phyloP scores from a whole-genome alignment of 192 early-diverging fungal genomes.

The Globomyces pollinis-pini region DNA sequence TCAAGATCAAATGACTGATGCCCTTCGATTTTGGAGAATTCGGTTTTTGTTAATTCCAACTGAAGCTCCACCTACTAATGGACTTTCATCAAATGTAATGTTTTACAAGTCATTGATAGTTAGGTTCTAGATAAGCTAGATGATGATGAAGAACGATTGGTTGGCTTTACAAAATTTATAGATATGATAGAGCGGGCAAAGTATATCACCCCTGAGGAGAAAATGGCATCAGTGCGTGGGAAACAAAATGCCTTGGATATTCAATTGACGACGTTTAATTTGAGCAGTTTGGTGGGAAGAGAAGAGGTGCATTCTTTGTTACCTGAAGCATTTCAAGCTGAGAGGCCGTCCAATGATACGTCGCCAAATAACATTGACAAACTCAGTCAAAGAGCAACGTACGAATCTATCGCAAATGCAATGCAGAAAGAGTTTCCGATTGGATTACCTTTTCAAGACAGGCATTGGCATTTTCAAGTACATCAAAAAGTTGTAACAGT shows the following conservation, averaged over 20 bases:
- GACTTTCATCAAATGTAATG: slow-evolving; percentile 32
- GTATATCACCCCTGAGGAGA: slow-evolving; percentile 38
- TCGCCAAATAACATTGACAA: slow-evolving; percentile 1
- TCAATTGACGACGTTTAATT: slow-evolving; percentile 2
- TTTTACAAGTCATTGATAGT: too few relatives aligned
- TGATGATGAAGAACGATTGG: slow-evolving; percentile 82
- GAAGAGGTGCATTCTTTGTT: slow-evolving; percentile 10
- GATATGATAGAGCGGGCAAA: slow-evolving; percentile 66
- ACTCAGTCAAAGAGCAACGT: slow-evolving; percentile 42
- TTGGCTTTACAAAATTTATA: slow-evolving; percentile 77
- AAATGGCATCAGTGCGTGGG: neutral
- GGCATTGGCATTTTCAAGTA: slow-evolving; percentile 77
- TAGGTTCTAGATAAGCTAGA: slow-evolving; percentile 42
- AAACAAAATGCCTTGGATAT: slow-evolving; percentile 4
- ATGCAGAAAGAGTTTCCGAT: slow-evolving; percentile 57
- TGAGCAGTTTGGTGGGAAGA: slow-evolving; percentile 2
- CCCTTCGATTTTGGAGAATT: slow-evolving; percentile 77
- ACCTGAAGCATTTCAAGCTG: neutral
- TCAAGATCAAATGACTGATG: slow-evolving; percentile 69
- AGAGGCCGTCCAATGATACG: neutral
- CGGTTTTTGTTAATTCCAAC: slow-evolving; percentile 85
- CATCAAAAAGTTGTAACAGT: slow-evolving; percentile 39
- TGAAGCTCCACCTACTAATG: slow-evolving; percentile 52
- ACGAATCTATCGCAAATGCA: slow-evolving; percentile 49
- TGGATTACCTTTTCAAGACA: slow-evolving; percentile 63